Evolutionary conservation across 495 filamentous ascomycete genomes (phyloP), one percentile per base, ranked within the genome.

Genomic region (Pyronema domesticum): DNA sequence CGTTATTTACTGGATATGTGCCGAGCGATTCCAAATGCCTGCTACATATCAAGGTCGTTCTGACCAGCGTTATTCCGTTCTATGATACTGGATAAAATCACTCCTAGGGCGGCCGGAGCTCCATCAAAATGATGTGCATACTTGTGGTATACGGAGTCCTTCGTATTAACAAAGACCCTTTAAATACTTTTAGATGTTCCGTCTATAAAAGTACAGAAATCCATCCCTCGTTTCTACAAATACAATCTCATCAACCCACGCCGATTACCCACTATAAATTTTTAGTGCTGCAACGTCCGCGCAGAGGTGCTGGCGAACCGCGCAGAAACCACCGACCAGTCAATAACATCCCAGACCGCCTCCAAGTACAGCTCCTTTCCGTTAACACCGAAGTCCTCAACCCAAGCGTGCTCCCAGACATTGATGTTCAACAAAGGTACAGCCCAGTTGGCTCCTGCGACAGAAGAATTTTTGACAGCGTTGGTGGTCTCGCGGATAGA

Each of bases 341-440:
- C 78, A 52, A 98, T 80, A 33, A 67, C 68, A 35, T 86, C 68
- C 91, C 91, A 98, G 89, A 89, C 95, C 44, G 65, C 69, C 71
- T 83, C 74, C 49, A 88, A 72, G 69, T 77, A 98, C 54, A 71
- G 67, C 46, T 73, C 73, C 80, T 94, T 96, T 10, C 85, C 86
- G 37, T 68, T 71, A 45, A 95, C 72, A 23, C 86, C 86, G 63
- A 81, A 95, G 65, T 96, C 86, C 56, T 74, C 74, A 67, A 96
- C 69, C 80, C 84, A 98, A 1, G 80, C 83, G 68, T 98, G 91
- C 72, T 95, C 81, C 91, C 91, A 98, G 23, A 86, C 94, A 68
- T 91, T 96, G 45, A 96, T 74, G 61, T 89, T 94, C 55, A 96
- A 70, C 57, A 95, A 69, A 4, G 89, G 87, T 52, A 78, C 69